These are phyloP conservation scores for Verticillium klebahnii DNA, from an alignment of 2,329 filamentous ascomycete species.

Conservation along the genomic window DNA sequence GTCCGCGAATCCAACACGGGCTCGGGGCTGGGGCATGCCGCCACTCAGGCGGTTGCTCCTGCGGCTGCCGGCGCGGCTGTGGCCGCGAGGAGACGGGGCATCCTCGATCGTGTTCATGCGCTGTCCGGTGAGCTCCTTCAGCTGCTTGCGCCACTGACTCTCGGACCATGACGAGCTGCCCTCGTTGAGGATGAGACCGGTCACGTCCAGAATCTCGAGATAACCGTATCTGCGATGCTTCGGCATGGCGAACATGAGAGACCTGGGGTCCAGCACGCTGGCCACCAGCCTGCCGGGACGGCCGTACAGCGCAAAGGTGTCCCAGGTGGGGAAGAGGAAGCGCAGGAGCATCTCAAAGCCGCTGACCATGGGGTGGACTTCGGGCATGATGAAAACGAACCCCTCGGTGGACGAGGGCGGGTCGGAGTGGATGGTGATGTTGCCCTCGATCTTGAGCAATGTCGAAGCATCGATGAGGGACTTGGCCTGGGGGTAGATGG, in stretches of 20 bases:
- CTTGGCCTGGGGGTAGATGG: conserved; percentile 93
- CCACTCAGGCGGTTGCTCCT: conserved; percentile 54
- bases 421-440: conserved; percentile 79
- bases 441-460: conserved; percentile 87
- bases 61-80: conserved; percentile 39
- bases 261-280: conserved; percentile 79
- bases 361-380: conserved; percentile 82
- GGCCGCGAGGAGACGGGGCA: conserved; percentile 17
- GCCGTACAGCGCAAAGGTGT: conserved; percentile 88
- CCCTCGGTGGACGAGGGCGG: conserved; percentile 79
- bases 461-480: conserved; percentile 92
- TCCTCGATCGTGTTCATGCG: conserved; percentile 65
- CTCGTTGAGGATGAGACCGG: conserved; percentile 70
- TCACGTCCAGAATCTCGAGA: conserved; percentile 82
- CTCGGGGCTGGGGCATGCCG: conserved; percentile 26
- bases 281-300: conserved; percentile 82
- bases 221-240: conserved; percentile 85
- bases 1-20: conserved; percentile 55
- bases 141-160: conserved; percentile 78
- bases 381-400: conserved; percentile 97
- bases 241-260: conserved; percentile 98
- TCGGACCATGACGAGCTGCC: conserved; percentile 78
- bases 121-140: conserved; percentile 83
- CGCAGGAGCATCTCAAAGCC: conserved; percentile 95
- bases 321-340: conserved; percentile 90